Evolutionary conservation across 2,329 filamentous ascomycete genomes (phyloP).

Genomic region (Trichoderma sp.): DNA sequence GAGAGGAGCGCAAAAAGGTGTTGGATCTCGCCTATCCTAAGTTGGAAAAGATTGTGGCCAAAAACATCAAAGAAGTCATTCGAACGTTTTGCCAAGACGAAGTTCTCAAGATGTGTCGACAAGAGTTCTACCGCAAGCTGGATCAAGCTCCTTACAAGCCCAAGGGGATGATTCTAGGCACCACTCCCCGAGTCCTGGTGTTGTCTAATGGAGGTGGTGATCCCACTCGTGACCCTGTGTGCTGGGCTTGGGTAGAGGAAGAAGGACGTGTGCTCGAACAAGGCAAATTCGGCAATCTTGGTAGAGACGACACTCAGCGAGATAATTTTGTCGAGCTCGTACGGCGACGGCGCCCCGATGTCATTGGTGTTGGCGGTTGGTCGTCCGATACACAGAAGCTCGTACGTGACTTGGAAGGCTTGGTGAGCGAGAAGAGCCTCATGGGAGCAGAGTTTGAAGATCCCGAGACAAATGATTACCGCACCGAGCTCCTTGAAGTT

Average conservation of each 20-base stretch:
- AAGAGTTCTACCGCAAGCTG: conserved; percentile 84
- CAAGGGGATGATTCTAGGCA: conserved; percentile 87
- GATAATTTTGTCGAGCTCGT: conserved; percentile 78
- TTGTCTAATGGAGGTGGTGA: conserved; percentile 84
- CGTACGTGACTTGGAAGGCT: conserved; percentile 75
- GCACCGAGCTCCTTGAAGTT: conserved; percentile 80
- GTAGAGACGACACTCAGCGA: conserved; percentile 65
- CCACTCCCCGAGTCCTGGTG: conserved; percentile 81
- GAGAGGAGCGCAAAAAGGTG: conserved; percentile 80
- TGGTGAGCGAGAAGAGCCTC: conserved; percentile 76
- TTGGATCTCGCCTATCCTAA: conserved; percentile 80
- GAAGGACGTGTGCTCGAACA: conserved; percentile 87
- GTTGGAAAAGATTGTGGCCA: conserved; percentile 80
- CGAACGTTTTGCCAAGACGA: conserved; percentile 93
- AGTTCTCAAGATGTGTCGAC: conserved; percentile 82
- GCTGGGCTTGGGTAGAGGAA: conserved; percentile 92
- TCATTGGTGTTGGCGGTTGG: conserved; percentile 86
- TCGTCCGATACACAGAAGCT: conserved; percentile 83
- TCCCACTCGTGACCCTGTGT: conserved; percentile 72
- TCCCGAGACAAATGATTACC: conserved; percentile 70
- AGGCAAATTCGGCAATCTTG: conserved; percentile 81
- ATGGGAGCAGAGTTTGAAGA: conserved; percentile 82
- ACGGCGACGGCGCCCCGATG: conserved; percentile 79
- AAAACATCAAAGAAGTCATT: conserved; percentile 91
- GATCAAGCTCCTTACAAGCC: conserved; percentile 97